Evolutionary conservation across 306 rosid species (phyloP).

Genomic region (Oxytropis ochrocephala): DNA sequence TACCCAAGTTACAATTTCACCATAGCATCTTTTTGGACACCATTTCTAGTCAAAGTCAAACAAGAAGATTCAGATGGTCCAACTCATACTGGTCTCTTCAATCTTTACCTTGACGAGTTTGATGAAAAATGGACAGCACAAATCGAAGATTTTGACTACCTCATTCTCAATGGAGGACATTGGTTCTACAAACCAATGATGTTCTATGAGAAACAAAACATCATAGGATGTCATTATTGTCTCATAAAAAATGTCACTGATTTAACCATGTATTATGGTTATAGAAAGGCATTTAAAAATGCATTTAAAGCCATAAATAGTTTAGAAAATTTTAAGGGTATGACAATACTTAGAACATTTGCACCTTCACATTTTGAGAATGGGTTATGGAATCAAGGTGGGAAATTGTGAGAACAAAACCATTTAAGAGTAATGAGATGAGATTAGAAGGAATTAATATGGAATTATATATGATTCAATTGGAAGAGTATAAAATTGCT

Average conservation of each 20-base stretch:
- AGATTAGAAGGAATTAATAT: conserved; percentile 37
- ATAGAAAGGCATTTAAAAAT: conserved; percentile 57
- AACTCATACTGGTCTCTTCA: conserved; percentile 44
- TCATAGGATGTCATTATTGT: conserved; percentile 78
- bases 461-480: conserved; percentile 70
- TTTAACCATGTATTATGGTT: conserved; percentile 62
- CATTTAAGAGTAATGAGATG: conserved; percentile 54
- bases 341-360: conserved; percentile 51
- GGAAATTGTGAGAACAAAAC: conserved; percentile 60
- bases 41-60: conserved; percentile 50
- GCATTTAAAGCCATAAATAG: conserved; percentile 58
- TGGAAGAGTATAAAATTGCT: conserved; percentile 63
- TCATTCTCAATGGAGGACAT: conserved; percentile 70
- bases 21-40: conserved; percentile 55
- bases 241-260: conserved; percentile 51
- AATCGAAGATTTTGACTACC: conserved; percentile 52
- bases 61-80: conserved; percentile 48
- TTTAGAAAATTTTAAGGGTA: conserved; percentile 51
- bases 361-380: conserved; percentile 83
- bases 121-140: conserved; percentile 57
- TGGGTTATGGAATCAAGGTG: conserved; percentile 82
- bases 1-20: conserved; percentile 85
- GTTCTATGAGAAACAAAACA: conserved; percentile 40
- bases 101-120: conserved; percentile 65
- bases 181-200: conserved; percentile 64